Evolutionary conservation across 1,284 basidiomycete species (phyloP).

Genomic region (Spongispora temasekensis): DNA sequence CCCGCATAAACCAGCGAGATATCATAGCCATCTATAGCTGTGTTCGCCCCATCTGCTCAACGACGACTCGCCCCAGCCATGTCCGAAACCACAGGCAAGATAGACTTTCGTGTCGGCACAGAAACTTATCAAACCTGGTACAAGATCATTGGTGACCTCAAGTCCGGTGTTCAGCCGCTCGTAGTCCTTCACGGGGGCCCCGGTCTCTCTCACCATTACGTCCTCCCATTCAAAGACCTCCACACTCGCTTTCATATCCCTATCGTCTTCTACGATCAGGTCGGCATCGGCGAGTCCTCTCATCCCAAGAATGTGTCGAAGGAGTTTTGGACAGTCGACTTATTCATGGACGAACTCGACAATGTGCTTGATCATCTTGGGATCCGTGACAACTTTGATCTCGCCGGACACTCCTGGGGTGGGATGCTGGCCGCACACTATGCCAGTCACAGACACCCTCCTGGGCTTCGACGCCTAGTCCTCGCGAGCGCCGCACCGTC

Average conservation of each 20-base stretch:
- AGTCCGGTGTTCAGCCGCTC: slow-evolving; percentile 31
- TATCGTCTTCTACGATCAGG: slow-evolving; percentile 51
- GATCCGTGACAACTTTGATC: slow-evolving; percentile 40
- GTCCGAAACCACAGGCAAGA: slow-evolving; percentile 19
- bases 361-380: slow-evolving; percentile 43
- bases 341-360: slow-evolving; percentile 53
- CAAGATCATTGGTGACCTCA: slow-evolving; percentile 19
- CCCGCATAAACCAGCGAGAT: background rate
- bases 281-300: slow-evolving; percentile 48
- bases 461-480: slow-evolving; percentile 44
- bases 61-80: slow-evolving; percentile 1
- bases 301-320: slow-evolving; percentile 38
- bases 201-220: slow-evolving; percentile 44
- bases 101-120: slow-evolving; percentile 8
- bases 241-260: slow-evolving; percentile 34
- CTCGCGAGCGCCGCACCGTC: background rate
- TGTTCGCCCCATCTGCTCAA: background rate
- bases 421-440: slow-evolving; percentile 47
- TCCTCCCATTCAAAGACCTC: slow-evolving; percentile 44
- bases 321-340: slow-evolving; percentile 47
- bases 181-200: slow-evolving; percentile 47
- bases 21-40: too few species aligned
- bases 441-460: slow-evolving; percentile 38
- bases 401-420: slow-evolving; percentile 56
- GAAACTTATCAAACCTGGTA: slow-evolving; percentile 30